These are phyloP conservation scores for Galerina marginata DNA, from an alignment of 768 basidiomycete species.

Conservation along the genomic window DNA sequence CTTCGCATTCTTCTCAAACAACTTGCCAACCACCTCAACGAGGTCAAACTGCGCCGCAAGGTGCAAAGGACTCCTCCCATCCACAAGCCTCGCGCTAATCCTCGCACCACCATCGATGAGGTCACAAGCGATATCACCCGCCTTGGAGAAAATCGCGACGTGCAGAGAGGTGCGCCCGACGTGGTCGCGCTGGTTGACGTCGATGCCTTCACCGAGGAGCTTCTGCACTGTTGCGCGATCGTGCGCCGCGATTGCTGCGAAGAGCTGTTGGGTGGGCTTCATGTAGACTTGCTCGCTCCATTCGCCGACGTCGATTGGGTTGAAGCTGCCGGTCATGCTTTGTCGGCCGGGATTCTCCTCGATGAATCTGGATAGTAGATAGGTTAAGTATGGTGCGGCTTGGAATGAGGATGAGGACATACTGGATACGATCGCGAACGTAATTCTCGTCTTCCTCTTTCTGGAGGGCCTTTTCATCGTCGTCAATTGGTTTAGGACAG, in stretches of 20 bases:
- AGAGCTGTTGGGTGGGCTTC: slow-evolving; percentile 57
- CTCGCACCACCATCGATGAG: slow-evolving; percentile 61
- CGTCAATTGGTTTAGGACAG: slow-evolving; percentile 60
- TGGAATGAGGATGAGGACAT: slow-evolving; percentile 22
- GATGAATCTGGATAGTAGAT: slow-evolving; percentile 48
- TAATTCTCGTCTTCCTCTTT: slow-evolving; percentile 57
- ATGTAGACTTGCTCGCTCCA: slow-evolving; percentile 70
- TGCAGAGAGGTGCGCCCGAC: slow-evolving; percentile 68
- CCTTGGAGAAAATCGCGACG: slow-evolving; percentile 54
- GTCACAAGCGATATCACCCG: slow-evolving; percentile 50
- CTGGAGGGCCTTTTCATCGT: slow-evolving; percentile 59
- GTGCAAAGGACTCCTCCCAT: slow-evolving; percentile 61
- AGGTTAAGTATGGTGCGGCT: not conserved
- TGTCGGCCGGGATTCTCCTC: slow-evolving; percentile 67
- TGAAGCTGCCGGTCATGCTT: slow-evolving; percentile 65
- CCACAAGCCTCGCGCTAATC: slow-evolving; percentile 60
- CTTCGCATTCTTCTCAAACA: slow-evolving; percentile 53
- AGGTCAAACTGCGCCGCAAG: slow-evolving; percentile 57
- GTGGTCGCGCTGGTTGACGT: slow-evolving; percentile 61
- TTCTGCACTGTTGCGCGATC: slow-evolving; percentile 46
- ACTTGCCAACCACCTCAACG: slow-evolving; percentile 47
- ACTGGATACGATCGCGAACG: slow-evolving; percentile 59
- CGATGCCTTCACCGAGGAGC: slow-evolving; percentile 43
- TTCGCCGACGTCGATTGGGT: slow-evolving; percentile 69
- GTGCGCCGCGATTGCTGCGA: slow-evolving; percentile 54